Evolutionary conservation across 768 basidiomycete species (phyloP).

Genomic region (Suillus cothurnatus): DNA sequence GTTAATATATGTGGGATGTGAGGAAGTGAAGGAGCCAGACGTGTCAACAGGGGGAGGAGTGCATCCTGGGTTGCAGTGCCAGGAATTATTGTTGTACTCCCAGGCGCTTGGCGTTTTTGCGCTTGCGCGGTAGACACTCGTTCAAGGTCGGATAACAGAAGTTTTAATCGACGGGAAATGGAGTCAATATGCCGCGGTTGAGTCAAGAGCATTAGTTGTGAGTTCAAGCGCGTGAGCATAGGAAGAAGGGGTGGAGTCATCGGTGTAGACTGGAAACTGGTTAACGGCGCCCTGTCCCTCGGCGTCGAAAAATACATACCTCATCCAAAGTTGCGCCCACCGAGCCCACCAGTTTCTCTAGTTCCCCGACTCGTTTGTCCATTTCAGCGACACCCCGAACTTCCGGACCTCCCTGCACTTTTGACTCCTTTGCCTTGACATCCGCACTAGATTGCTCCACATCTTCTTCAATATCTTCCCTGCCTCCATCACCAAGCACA

Average conservation of each 20-base stretch:
- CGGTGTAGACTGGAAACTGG: constrained; percentile 54
- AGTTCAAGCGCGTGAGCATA: constrained; percentile 78
- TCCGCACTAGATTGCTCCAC: constrained; percentile 11
- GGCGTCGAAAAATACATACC: constrained; percentile 43
- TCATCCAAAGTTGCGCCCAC: constrained; percentile 81
- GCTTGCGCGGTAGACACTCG: constrained; percentile 55
- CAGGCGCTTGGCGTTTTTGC: constrained; percentile 25
- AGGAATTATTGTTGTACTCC: constrained; percentile 12
- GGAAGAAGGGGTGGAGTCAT: constrained; percentile 83
- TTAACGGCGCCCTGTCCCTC: neutral
- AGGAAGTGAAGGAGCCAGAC: constrained; percentile 71
- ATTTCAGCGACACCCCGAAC: constrained; percentile 65
- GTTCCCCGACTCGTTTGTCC: constrained; percentile 79
- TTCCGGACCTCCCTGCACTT: constrained; percentile 33
- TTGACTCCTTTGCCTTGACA: constrained; percentile 14
- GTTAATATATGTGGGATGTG: constrained; percentile 90
- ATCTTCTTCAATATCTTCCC: constrained; percentile 11
- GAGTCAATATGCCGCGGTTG: constrained; percentile 97
- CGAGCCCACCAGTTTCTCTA: constrained; percentile 85
- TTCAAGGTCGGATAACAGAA: constrained; percentile 91
- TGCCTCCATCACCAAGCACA: constrained; percentile 39
- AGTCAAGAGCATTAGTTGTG: constrained; percentile 84
- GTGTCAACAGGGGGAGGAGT: constrained; percentile 66
- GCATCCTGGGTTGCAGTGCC: constrained; percentile 50
- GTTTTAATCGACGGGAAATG: constrained; percentile 89